A percentile compares a stretch with the other conserved stretches of the same genome.
Evolutionary conservation across 2,329 filamentous ascomycete genomes (phyloP).

Genomic region (Monosporascus ibericus): DNA sequence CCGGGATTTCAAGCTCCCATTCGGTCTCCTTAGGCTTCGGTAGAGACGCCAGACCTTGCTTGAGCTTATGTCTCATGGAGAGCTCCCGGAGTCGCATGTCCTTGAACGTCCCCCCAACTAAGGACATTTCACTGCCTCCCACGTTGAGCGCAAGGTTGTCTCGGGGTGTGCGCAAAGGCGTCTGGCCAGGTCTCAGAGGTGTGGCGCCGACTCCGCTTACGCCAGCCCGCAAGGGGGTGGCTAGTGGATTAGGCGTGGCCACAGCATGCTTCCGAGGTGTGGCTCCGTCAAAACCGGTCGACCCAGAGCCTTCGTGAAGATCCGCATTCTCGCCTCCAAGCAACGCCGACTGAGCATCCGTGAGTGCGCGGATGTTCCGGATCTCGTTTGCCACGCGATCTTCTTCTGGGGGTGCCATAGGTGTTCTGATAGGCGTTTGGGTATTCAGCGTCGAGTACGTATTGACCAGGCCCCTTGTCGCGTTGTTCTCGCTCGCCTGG

Average conservation of each 20-base stretch:
- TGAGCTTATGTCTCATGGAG: constrained; percentile 62
- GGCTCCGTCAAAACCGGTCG: constrained; percentile 83
- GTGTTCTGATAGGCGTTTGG: constrained; percentile 84
- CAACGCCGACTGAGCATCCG: constrained; percentile 87
- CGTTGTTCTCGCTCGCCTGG: constrained; percentile 72
- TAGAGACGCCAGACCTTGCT: constrained; percentile 68
- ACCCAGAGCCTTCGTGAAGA: constrained; percentile 71
- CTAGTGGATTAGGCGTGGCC: constrained; percentile 92
- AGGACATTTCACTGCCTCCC: constrained; percentile 57
- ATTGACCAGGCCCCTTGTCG: constrained; percentile 78
- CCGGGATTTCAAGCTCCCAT: constrained; percentile 88
- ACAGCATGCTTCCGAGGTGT: constrained; percentile 74
- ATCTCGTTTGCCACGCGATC: constrained; percentile 97
- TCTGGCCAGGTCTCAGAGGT: constrained; percentile 64
- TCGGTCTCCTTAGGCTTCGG: constrained; percentile 91
- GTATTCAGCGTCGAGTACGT: constrained; percentile 79
- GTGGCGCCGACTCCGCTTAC: constrained; percentile 62
- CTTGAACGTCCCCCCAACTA: constrained; percentile 68
- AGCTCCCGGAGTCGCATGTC: constrained; percentile 69
- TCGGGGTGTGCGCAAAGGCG: constrained; percentile 80
- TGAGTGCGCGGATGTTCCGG: constrained; percentile 84
- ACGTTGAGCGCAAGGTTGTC: constrained; percentile 82
- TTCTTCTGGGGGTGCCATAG: constrained; percentile 83
- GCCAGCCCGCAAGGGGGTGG: constrained; percentile 72
- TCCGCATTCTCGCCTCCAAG: constrained; percentile 92